A percentile compares a stretch with the other conserved stretches of the same genome.
phyloP scores from a whole-genome alignment of 768 basidiomycete genomes.

The Boletus rubropictus region DNA sequence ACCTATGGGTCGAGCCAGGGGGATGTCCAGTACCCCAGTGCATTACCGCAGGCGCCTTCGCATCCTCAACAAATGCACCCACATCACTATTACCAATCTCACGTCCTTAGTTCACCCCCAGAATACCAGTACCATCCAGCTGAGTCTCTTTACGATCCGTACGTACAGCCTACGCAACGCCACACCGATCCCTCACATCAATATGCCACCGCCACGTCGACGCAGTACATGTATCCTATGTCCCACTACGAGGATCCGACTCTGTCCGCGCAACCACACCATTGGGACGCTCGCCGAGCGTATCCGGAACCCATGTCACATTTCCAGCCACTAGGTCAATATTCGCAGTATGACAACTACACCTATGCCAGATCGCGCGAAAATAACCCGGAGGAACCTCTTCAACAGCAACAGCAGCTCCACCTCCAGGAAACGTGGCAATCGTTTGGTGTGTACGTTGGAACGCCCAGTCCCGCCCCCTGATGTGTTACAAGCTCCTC shows the following conservation, averaged over 20 bases:
- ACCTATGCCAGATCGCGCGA: not conserved
- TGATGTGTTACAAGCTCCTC: not conserved
- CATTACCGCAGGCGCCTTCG: conserved; percentile 5
- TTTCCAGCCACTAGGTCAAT: not conserved
- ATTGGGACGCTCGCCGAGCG: conserved; percentile 10
- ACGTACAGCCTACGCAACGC: conserved; percentile 9
- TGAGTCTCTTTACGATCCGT: conserved; percentile 15
- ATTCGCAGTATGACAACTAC: conserved; percentile 6
- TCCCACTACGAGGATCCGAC: conserved; percentile 9
- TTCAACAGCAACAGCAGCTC: conserved; percentile 13
- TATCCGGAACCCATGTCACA: conserved; percentile 4
- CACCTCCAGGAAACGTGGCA: conserved; percentile 57
- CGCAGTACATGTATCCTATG: conserved; percentile 4
- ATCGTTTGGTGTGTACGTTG: conserved; percentile 57
- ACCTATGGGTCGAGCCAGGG: conserved; percentile 7
- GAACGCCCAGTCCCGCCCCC: conserved; percentile 10
- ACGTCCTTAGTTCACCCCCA: conserved; percentile 4
- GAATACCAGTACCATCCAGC: conserved; percentile 8
- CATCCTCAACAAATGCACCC: not conserved
- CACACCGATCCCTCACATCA: conserved; percentile 10
- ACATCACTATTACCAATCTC: conserved; percentile 13
- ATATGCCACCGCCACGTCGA: not conserved
- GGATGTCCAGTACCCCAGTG: not conserved
- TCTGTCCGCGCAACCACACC: conserved; percentile 4
- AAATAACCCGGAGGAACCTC: conserved; percentile 2